phyloP scores from a whole-genome alignment of 2,329 filamentous ascomycete genomes.

The Paecilomyces sp. region DNA sequence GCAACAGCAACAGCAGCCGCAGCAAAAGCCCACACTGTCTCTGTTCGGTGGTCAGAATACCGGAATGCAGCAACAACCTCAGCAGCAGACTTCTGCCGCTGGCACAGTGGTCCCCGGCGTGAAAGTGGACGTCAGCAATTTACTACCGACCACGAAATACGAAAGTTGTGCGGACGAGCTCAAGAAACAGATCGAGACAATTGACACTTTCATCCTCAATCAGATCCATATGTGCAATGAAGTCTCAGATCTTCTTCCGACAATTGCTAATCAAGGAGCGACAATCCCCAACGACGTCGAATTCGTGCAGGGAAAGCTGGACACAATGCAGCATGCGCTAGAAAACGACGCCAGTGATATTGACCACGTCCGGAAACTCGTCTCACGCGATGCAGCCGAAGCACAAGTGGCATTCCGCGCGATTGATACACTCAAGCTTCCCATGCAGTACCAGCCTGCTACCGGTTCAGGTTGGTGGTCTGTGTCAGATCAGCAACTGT shows the following conservation, averaged over 20 bases:
- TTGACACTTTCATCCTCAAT: slow-evolving; percentile 72
- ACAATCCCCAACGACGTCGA: slow-evolving; percentile 60
- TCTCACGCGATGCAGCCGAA: slow-evolving; percentile 61
- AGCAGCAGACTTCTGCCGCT: slow-evolving; percentile 25
- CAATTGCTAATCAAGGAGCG: slow-evolving; percentile 56
- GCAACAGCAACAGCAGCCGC: slow-evolving; percentile 30
- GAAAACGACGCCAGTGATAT: slow-evolving; percentile 58
- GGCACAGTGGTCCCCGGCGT: slow-evolving; percentile 55
- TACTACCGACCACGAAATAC: slow-evolving; percentile 84
- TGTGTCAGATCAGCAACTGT: slow-evolving; percentile 29
- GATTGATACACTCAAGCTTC: slow-evolving; percentile 67
- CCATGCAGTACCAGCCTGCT: slow-evolving; percentile 53
- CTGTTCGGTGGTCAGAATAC: slow-evolving; percentile 30
- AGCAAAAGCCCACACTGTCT: slow-evolving; percentile 41
- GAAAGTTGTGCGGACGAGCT: slow-evolving; percentile 79
- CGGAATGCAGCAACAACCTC: slow-evolving; percentile 18
- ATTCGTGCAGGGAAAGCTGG: slow-evolving; percentile 54
- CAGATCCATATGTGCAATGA: slow-evolving; percentile 69
- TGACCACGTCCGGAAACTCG: slow-evolving; percentile 48
- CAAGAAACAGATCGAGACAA: slow-evolving; percentile 66
- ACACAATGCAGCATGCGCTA: slow-evolving; percentile 56
- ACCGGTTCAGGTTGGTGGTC: slow-evolving; percentile 33
- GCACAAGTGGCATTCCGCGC: slow-evolving; percentile 66
- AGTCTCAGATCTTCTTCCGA: slow-evolving; percentile 63
- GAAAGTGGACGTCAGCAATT: slow-evolving; percentile 68